Base-by-base conservation (phyloP, 495 filamentous ascomycete species). In the Hypoxylon trugodes region DNA sequence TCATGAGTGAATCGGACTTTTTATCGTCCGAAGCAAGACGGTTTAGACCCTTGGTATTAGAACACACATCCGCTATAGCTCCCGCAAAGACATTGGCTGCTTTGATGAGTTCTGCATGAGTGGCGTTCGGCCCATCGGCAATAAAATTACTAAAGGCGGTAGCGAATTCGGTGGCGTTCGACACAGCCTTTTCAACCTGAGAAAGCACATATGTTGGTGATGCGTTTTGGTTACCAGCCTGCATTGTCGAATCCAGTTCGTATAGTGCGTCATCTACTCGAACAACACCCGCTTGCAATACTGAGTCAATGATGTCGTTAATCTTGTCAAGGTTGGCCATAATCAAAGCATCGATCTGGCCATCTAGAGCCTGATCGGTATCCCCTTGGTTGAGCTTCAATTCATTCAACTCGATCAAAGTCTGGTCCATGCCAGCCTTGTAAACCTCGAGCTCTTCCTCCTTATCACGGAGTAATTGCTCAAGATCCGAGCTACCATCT, bases 121-220 rank as follows among this genome's bases (percentile, higher is more conserved):
- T 89, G 77, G 91, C 93, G 79, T 93, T 96, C 3, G 95, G 95
- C 0, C 95, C 95, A 75, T 98, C 95, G 12, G 93, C 93, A 61
- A 98, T 96, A 76, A 92, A 97, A 72, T 94, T 93, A 79, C 97
- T 98, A 83, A 97, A 98, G 0, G 95, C 87, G 2, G 94, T 97
- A 0, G 94, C 93, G 72, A 98, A 98, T 69, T 98, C 95, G 49
- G 91, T 98, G 3, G 94, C 92, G 53, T 87, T 96, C 10, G 91
- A 85, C n/a, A 91, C 91, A 0, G 95, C 95, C 77, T 97, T 98
- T 73, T 98, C 95, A 45, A 97, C 91, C 74, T 97, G 95, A 1
- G 94, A 97, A 15, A 97, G 81, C 16, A 98, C 92, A 71, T 96
- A 97, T 1, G 93, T 85, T n/a, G 95, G 91, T 21, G 93, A 96